Evolutionary conservation across 371 early-diverging fungal species (phyloP).

Genomic region (Zychaea mexicana): DNA sequence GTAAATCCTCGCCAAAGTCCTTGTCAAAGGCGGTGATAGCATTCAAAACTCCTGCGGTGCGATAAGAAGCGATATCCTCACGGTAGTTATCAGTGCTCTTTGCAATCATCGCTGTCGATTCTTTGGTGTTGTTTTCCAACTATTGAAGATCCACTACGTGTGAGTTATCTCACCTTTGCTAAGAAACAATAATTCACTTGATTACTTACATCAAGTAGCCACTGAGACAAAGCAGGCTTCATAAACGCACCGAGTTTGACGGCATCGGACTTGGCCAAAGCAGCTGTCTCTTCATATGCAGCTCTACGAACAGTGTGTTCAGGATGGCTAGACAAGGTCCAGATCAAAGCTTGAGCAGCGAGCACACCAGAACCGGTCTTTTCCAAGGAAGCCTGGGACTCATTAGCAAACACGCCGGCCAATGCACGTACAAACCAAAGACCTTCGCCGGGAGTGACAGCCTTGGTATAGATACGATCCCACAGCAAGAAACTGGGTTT

Average conservation of each 20-base stretch:
- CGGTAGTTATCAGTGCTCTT: constrained; percentile 54
- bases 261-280: constrained; percentile 40
- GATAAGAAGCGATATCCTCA: constrained; percentile 42
- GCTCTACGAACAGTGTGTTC: constrained; percentile 54
- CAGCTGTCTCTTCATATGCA: constrained; percentile 48
- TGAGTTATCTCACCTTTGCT: not conserved
- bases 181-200: not conserved
- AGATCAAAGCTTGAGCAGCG: constrained; percentile 53
- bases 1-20: constrained; percentile 34
- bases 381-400: constrained; percentile 29
- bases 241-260: constrained; percentile 41
- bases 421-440: constrained; percentile 73
- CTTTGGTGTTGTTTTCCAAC: constrained; percentile 53
- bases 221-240: constrained; percentile 51
- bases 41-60: constrained; percentile 65
- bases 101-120: constrained; percentile 54
- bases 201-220: constrained; percentile 54
- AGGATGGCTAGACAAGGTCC: constrained; percentile 54
- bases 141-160: constrained; percentile 5
- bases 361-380: constrained; percentile 39
- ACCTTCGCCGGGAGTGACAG: constrained; percentile 67
- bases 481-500: constrained; percentile 78
- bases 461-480: constrained; percentile 84
- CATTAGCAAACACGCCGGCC: constrained; percentile 47
- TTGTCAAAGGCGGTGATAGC: constrained; percentile 59